Conservation (phyloP, 2,329 filamentous ascomycete genomes). For the Colletotrichum lupini region DNA sequence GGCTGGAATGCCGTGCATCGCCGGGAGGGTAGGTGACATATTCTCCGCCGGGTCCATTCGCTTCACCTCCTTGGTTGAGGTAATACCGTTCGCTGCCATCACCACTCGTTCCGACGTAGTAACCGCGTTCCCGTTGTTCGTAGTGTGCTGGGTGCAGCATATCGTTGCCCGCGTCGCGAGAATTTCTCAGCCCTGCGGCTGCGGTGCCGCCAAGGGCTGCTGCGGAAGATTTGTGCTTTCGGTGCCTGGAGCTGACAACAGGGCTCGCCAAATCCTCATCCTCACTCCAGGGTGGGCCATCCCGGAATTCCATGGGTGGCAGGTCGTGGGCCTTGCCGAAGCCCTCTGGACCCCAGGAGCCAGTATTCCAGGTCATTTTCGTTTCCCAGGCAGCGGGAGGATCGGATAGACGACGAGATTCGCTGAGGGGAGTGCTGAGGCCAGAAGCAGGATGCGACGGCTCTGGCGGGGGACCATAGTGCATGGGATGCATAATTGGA, state of each 20-base stretch:
- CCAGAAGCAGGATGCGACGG: conserved; percentile 77
- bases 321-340: conserved; percentile 73
- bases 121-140: conserved; percentile 72
- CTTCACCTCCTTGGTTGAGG: conserved; percentile 74
- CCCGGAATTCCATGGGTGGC: conserved; percentile 84
- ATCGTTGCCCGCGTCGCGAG: conserved; percentile 47
- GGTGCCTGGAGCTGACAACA: conserved; percentile 85
- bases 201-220: conserved; percentile 58
- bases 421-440: conserved; percentile 86
- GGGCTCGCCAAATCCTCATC: conserved; percentile 95
- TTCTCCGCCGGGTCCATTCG: conserved; percentile 82
- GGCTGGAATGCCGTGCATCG: conserved; percentile 68
- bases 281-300: conserved; percentile 93
- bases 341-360: conserved; percentile 61
- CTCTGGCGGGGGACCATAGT: conserved; percentile 91
- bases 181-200: conserved; percentile 58
- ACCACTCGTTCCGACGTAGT: conserved; percentile 72
- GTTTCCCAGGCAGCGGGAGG: conserved; percentile 81
- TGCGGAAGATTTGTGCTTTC: conserved; percentile 82
- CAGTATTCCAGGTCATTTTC: conserved; percentile 67
- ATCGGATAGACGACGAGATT: conserved; percentile 84
- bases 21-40: conserved; percentile 81
- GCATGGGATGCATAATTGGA: conserved; percentile 81
- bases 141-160: conserved; percentile 61
- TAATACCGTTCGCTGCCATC: conserved; percentile 83